Evolutionary conservation across 495 filamentous ascomycete species (phyloP).

Genomic region (Lineolata rhizophorae): DNA sequence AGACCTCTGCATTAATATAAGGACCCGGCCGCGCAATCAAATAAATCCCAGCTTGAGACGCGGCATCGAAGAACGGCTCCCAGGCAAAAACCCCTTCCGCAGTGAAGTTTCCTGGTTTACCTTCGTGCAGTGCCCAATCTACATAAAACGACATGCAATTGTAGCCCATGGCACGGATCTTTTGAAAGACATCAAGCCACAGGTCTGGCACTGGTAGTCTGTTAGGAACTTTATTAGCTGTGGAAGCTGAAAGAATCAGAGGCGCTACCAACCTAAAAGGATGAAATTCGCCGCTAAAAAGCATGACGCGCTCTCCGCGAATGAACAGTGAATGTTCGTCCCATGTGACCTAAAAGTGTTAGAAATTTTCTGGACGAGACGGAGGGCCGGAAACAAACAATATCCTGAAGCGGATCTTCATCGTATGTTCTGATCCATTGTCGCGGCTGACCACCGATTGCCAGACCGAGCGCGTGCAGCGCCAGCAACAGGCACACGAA

Average conservation of each 20-base stretch:
- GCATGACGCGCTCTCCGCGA: slow-evolving; percentile 43
- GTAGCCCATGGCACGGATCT: slow-evolving; percentile 57
- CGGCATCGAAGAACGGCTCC: slow-evolving; percentile 51
- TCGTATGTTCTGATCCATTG: too few species aligned
- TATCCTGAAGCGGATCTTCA: not conserved
- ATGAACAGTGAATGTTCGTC: slow-evolving; percentile 56
- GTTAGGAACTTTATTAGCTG: not conserved
- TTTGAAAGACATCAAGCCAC: slow-evolving; percentile 58
- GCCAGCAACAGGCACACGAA: too few species aligned
- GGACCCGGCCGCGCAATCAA: slow-evolving; percentile 50
- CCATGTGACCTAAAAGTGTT: slow-evolving; percentile 37
- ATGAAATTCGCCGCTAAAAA: slow-evolving; percentile 56
- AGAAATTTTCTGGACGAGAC: not conserved
- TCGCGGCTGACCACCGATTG: too few species aligned
- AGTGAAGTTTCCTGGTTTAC: slow-evolving; percentile 41
- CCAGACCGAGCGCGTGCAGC: too few species aligned
- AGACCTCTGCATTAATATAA: slow-evolving; percentile 45
- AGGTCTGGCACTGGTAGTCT: slow-evolving; percentile 51
- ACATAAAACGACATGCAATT: slow-evolving; percentile 56
- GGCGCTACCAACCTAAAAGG: slow-evolving; percentile 28
- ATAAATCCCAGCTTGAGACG: slow-evolving; percentile 46
- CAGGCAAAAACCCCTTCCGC: slow-evolving; percentile 49
- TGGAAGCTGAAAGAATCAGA: not conserved
- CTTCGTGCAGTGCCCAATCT: slow-evolving; percentile 65
- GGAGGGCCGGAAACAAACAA: not conserved